Evolutionary conservation across 192 early-diverging fungal species (phyloP).

Genomic region (Gonapodya sp.): DNA sequence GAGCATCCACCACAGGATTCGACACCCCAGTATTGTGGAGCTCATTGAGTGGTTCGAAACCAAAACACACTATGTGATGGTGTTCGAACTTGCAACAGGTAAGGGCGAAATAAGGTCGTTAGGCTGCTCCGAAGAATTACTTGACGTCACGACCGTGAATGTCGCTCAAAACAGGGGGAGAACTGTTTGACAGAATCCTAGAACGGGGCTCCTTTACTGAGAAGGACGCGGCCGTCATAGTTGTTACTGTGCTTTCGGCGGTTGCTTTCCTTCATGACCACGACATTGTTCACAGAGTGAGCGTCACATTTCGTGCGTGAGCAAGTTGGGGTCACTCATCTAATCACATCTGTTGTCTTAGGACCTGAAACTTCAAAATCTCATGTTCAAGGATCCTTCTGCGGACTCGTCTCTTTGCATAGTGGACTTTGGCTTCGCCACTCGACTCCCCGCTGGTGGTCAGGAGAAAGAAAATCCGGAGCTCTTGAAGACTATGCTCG

Average conservation of each 20-base stretch:
- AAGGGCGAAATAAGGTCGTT: background rate
- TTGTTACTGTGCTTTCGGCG: constrained; percentile 65
- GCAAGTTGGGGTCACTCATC: background rate
- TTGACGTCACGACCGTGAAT: background rate
- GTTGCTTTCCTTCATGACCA: constrained; percentile 77
- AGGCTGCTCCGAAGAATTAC: background rate
- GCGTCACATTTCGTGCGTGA: background rate
- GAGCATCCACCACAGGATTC: constrained; percentile 2
- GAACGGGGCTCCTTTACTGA: constrained; percentile 63
- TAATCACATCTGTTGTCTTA: background rate
- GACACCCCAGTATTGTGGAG: constrained; percentile 13
- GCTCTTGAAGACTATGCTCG: background rate
- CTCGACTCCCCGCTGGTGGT: background rate
- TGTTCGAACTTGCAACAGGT: constrained; percentile 15
- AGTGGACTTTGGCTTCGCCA: constrained; percentile 12
- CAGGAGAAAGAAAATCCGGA: constrained; percentile 20
- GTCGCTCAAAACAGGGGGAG: constrained; percentile 67
- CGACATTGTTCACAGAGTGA: constrained; percentile 76
- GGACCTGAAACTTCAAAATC: background rate
- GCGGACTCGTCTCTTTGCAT: constrained; percentile 5
- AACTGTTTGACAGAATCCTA: constrained; percentile 83
- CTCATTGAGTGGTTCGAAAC: constrained; percentile 15
- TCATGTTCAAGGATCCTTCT: constrained; percentile 12
- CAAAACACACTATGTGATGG: constrained; percentile 11
- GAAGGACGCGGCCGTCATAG: constrained; percentile 66